Percentiles rank a stretch among this genome's conserved stretches.
phyloP scores from a whole-genome alignment of 805 yeast species.

The Yamadazyma takamatsuzukensis region DNA sequence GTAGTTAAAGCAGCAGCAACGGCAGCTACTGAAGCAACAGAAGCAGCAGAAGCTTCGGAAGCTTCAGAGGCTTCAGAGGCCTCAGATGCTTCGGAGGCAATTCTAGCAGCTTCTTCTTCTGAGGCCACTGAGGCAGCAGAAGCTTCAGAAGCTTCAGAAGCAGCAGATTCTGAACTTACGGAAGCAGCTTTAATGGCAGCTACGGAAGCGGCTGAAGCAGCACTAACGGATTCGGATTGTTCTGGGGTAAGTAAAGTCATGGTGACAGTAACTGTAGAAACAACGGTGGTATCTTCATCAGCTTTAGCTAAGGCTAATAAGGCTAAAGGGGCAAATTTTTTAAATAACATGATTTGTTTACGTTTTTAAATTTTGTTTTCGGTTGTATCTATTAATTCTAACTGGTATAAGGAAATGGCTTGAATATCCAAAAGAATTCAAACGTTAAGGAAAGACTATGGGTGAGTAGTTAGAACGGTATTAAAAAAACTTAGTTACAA shows the following conservation, averaged over 20 bases:
- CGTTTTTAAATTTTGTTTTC: background rate
- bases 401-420: too few relatives aligned
- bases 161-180: conserved; percentile 6
- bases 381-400: background rate
- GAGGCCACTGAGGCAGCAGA: conserved; percentile 1
- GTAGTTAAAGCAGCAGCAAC: conserved; percentile 7
- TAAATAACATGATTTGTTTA: conserved; percentile 12
- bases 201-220: conserved; percentile 14
- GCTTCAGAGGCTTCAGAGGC: conserved; percentile 11
- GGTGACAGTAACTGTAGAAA: conserved; percentile 44
- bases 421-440: too few relatives aligned
- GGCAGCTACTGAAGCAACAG: conserved; percentile 10
- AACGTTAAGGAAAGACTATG: too few relatives aligned
- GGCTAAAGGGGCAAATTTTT: conserved; percentile 8
- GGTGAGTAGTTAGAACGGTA: too few relatives aligned
- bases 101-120: too few relatives aligned
- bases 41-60: conserved; percentile 11
- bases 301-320: conserved; percentile 16
- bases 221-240: conserved; percentile 33
- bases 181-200: conserved; percentile 12
- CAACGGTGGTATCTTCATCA: conserved; percentile 36
- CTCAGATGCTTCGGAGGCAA: conserved; percentile 5
- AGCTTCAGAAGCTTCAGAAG: conserved; percentile 4
- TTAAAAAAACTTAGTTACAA: too few relatives aligned
- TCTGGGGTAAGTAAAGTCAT: conserved; percentile 44